Percentiles rank a stretch among this genome's conserved stretches.
phyloP scores from a whole-genome alignment of 805 yeast genomes.

The Lachancea sp. region DNA sequence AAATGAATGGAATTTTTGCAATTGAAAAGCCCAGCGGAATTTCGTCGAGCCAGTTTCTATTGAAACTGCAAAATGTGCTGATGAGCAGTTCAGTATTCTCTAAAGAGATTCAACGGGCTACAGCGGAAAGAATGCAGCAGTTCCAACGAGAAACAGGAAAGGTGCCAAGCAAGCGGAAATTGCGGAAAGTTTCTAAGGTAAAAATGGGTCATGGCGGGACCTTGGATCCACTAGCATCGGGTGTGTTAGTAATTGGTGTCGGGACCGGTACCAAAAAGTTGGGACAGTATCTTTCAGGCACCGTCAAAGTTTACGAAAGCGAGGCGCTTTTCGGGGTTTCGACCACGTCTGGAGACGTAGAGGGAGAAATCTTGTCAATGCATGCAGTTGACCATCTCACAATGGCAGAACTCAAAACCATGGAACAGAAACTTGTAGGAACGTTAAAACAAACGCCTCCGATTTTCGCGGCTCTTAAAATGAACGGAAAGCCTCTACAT shows the following conservation, averaged over 20 bases:
- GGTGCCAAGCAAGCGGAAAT: conserved; percentile 45
- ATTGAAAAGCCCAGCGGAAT: conserved; percentile 83
- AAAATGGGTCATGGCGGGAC: conserved; percentile 99
- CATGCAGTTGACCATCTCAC: conserved; percentile 54
- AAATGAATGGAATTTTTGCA: conserved; percentile 88
- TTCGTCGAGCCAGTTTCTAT: conserved; percentile 68
- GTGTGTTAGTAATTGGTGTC: conserved; percentile 86
- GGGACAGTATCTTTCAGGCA: conserved; percentile 62
- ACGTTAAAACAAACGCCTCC: conserved; percentile 88
- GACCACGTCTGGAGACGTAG: conserved; percentile 91
- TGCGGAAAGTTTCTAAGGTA: conserved; percentile 47
- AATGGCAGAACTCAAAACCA: conserved; percentile 41
- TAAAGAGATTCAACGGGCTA: conserved; percentile 45
- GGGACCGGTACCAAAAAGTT: conserved; percentile 85
- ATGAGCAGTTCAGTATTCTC: conserved; percentile 53
- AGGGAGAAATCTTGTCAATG: conserved; percentile 68
- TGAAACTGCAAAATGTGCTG: conserved; percentile 57
- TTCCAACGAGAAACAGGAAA: conserved; percentile 36
- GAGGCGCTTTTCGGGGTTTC: conserved; percentile 81
- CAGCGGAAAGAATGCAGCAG: conserved; percentile 40
- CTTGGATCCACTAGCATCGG: conserved; percentile 91
- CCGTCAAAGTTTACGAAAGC: conserved; percentile 75
- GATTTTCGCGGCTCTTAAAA: conserved; percentile 84
- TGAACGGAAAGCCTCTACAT: conserved; percentile 89
- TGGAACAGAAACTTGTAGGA: conserved; percentile 68